phyloP scores from a whole-genome alignment of 108 stramenopile species.

The Cyclotella cryptica region DNA sequence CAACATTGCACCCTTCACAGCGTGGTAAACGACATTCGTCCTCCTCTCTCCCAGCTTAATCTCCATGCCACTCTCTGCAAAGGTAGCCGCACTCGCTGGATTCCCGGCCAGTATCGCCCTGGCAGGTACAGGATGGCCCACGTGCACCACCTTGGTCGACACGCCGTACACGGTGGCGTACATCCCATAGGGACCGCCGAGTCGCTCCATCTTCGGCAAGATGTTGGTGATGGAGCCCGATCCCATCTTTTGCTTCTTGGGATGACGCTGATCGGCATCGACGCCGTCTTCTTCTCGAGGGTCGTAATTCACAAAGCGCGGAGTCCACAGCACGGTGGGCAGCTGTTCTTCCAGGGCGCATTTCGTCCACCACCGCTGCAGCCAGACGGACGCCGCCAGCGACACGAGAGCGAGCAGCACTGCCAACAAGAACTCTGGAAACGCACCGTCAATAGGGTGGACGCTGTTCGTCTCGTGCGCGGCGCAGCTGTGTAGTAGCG shows the following conservation, averaged over 20 bases:
- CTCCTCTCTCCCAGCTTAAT: no score
- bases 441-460: no score
- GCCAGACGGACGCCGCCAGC: neutral
- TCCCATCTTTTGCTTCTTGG: slow-evolving; percentile 51
- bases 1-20: no score
- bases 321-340: slow-evolving; percentile 21
- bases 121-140: slow-evolving; percentile 90
- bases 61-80: no score
- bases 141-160: slow-evolving; percentile 83
- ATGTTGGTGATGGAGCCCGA: slow-evolving; percentile 85
- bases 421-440: no score
- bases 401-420: neutral
- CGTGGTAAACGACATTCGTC: no score
- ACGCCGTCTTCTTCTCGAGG: neutral
- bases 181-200: slow-evolving; percentile 91
- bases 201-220: slow-evolving; percentile 84
- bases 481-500: no score
- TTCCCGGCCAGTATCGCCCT: slow-evolving; percentile 59
- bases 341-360: neutral
- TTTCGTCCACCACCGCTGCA: neutral
- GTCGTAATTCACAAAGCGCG: slow-evolving; percentile 15
- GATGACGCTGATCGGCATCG: neutral
- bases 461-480: no score
- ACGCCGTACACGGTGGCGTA: slow-evolving; percentile 94
- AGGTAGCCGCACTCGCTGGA: slow-evolving; percentile 15